These are phyloP conservation scores for Coniella lustricola DNA, from an alignment of 2,329 filamentous ascomycete species.

Conservation along the genomic window DNA sequence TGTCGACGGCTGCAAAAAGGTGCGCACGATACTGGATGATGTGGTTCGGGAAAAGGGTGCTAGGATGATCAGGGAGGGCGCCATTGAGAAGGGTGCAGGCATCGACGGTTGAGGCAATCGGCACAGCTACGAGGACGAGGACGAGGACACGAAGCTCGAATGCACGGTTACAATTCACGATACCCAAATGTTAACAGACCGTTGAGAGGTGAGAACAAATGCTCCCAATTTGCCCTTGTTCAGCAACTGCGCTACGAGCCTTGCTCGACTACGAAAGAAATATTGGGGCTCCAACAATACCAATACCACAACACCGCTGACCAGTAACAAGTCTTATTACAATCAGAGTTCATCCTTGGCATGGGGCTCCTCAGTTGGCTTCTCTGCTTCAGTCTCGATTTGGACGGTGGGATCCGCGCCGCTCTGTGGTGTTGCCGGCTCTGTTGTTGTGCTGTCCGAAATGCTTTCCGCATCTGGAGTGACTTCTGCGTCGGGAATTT, in stretches of 20 bases:
- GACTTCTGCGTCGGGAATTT: slow-evolving; percentile 18
- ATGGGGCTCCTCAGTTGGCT: slow-evolving; percentile 10
- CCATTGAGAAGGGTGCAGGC: slow-evolving; percentile 40
- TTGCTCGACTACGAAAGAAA: background rate
- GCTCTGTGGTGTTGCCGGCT: slow-evolving; percentile 23
- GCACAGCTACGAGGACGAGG: background rate
- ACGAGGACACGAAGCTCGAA: background rate
- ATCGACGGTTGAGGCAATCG: slow-evolving; percentile 29
- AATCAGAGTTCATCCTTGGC: slow-evolving; percentile 13
- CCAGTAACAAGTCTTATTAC: background rate
- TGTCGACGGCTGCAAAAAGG: slow-evolving; percentile 83
- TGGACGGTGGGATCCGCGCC: slow-evolving; percentile 24
- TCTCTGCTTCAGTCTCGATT: slow-evolving; percentile 9
- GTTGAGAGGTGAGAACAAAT: background rate
- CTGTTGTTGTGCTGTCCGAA: slow-evolving; percentile 10
- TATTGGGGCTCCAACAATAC: too few species aligned
- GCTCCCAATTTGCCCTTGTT: background rate
- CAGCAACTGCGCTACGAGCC: background rate
- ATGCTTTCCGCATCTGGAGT: slow-evolving; percentile 12
- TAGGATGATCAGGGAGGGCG: slow-evolving; percentile 53
- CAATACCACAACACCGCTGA: slow-evolving; percentile 13
- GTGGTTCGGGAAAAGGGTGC: slow-evolving; percentile 67
- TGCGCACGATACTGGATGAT: slow-evolving; percentile 71
- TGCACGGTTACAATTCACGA: slow-evolving; percentile 1
- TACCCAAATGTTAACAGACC: slow-evolving; percentile 2